A percentile compares a stretch with the other conserved stretches of the same genome.
Conservation (phyloP, 129 eudicot genomes). For the Calendula officinalis region DNA sequence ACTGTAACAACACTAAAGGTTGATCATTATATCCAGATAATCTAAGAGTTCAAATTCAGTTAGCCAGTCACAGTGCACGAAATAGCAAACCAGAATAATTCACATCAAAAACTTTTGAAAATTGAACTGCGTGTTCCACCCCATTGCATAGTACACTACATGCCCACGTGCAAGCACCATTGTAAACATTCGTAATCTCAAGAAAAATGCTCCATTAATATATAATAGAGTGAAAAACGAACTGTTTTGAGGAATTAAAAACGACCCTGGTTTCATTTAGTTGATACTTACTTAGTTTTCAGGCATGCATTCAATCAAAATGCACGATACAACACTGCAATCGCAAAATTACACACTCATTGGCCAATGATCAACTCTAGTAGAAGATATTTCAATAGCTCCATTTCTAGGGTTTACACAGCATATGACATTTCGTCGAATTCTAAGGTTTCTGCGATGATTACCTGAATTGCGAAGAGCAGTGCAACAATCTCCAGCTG, state of each 20-base stretch:
- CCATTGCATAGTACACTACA: too few species aligned
- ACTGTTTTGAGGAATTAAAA: neutral
- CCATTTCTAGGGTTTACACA: conserved; percentile 60
- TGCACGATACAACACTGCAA: conserved; percentile 33
- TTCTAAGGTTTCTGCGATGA: conserved; percentile 52
- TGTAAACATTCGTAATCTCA: conserved; percentile 18
- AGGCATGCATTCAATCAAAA: conserved; percentile 35
- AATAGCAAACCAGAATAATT: conserved; percentile 15
- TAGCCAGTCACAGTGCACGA: conserved; percentile 11
- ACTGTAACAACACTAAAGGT: conserved; percentile 10
- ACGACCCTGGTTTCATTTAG: conserved; percentile 5
- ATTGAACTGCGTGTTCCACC: neutral
- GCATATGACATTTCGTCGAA: conserved; percentile 33
- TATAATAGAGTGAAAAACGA: neutral
- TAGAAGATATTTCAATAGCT: conserved; percentile 19
- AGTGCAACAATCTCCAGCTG: conserved; percentile 42
- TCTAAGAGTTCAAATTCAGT: conserved; percentile 9
- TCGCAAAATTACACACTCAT: conserved; percentile 28
- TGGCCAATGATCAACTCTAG: conserved; percentile 31
- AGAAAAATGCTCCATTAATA: conserved; percentile 18
- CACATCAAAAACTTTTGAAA: neutral
- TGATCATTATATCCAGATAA: neutral
- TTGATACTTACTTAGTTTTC: conserved; percentile 13
- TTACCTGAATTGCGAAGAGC: conserved; percentile 64
- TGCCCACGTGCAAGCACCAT: conserved; percentile 17